Conservation (phyloP, 2,329 filamentous ascomycete genomes). For the Phialophora tarda region DNA sequence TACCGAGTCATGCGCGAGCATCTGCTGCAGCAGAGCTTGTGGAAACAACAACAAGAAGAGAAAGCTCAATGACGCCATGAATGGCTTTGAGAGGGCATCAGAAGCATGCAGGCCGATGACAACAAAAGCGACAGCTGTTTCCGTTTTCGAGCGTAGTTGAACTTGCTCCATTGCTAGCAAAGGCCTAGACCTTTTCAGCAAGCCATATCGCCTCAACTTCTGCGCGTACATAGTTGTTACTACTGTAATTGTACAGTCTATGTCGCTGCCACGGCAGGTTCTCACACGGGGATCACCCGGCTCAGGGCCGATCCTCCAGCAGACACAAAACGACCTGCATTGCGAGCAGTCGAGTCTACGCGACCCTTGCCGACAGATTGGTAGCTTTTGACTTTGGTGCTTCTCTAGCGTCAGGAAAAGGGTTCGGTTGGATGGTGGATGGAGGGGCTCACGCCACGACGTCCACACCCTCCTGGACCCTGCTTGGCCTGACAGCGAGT, state of each 20-base stretch:
- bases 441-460: background rate
- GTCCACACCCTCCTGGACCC: background rate
- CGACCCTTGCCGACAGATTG: background rate
- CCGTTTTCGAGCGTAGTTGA: background rate
- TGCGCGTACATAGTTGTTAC: background rate
- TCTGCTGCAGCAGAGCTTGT: background rate
- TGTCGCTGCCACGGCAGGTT: background rate
- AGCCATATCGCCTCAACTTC: background rate
- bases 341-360: background rate
- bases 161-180: background rate
- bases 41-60: conserved; percentile 1
- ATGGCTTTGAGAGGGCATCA: background rate
- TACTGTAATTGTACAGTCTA: background rate
- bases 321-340: background rate
- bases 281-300: background rate
- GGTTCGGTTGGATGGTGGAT: background rate
- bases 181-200: conserved; percentile 1
- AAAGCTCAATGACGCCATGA: conserved; percentile 5
- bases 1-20: background rate
- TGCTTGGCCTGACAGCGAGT: background rate
- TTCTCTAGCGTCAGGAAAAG: background rate
- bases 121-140: conserved; percentile 1
- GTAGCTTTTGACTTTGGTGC: background rate
- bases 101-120: conserved; percentile 5
- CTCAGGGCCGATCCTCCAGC: background rate